phyloP scores from a whole-genome alignment of 2,329 filamentous ascomycete genomes.

The Coleophoma eucalyptorum region DNA sequence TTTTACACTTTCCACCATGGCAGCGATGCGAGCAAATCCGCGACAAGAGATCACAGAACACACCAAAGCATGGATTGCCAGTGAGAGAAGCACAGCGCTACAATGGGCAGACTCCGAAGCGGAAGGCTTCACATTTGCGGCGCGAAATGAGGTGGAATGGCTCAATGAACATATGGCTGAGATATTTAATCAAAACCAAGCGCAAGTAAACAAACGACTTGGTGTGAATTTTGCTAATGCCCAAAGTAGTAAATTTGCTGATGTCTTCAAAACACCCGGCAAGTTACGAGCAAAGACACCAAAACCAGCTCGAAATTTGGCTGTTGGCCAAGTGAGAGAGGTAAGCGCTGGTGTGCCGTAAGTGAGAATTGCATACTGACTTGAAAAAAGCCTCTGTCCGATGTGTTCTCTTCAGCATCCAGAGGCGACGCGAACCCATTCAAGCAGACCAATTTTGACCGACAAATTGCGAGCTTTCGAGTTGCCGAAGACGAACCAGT shows the following conservation, averaged over 20 bases:
- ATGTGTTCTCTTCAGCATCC: slow-evolving; percentile 53
- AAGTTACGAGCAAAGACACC: slow-evolving; percentile 81
- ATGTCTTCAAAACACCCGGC: slow-evolving; percentile 93
- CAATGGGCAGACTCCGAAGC: slow-evolving; percentile 77
- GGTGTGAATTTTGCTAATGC: slow-evolving; percentile 10
- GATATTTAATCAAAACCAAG: slow-evolving; percentile 81
- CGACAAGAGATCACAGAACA: slow-evolving; percentile 62
- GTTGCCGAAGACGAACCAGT: slow-evolving; percentile 49
- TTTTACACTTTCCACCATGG: slow-evolving; percentile 26
- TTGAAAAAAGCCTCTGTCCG: slow-evolving; percentile 49
- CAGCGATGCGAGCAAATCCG: slow-evolving; percentile 33
- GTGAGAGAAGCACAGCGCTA: slow-evolving; percentile 75
- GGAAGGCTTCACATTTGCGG: slow-evolving; percentile 90
- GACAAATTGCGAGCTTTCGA: slow-evolving; percentile 45
- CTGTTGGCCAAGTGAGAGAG: slow-evolving; percentile 16
- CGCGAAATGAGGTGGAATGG: slow-evolving; percentile 94
- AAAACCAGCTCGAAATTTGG: slow-evolving; percentile 61
- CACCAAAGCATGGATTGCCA: slow-evolving; percentile 78
- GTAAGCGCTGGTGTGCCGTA: slow-evolving; percentile 13
- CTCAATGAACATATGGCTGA: slow-evolving; percentile 97
- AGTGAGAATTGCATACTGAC: not conserved
- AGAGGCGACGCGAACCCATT: slow-evolving; percentile 40
- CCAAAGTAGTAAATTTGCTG: slow-evolving; percentile 72
- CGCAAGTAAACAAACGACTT: slow-evolving; percentile 56
- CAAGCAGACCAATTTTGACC: slow-evolving; percentile 29